Evolutionary conservation across 2,329 filamentous ascomycete genomes (phyloP), one percentile per base, ranked within the genome.

Genomic region (Botrytis deweyae): DNA sequence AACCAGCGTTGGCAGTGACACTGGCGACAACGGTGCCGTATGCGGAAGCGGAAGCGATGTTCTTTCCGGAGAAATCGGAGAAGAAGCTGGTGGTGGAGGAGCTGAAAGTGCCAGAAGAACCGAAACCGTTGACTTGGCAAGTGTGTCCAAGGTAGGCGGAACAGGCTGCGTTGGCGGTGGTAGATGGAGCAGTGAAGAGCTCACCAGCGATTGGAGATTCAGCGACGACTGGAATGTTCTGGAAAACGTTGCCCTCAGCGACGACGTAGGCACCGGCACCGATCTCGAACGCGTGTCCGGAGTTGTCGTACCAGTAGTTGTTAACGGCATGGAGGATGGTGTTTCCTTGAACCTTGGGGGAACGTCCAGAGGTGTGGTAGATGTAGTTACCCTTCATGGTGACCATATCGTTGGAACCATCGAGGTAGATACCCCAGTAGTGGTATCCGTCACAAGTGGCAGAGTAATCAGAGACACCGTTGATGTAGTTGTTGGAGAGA

Each of bases 161-260:
- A 68, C 78, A 79, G 49, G 74, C 77, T 5, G 76, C 46, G 42
- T 79, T 79, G 12, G 75, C 76, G 42, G 71, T 74, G 36, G 78
- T 75, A 33, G 59, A 66, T 10, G 70, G 70, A 42, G 70, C 70
- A 44, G 61, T 72, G 46, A 72, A 72, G 38, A 72, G 77, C 74
- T 29, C 76, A 75, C 77, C 79, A 16, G 5, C 6, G 33, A 70
- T 49, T 42, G 71, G 52, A 82, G 83, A 16, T 36, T 70, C 10
- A 12, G 46, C 42, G 44, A 72, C 22, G 18, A 18, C 16, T 52
- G 69, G 59, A 65, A 85, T 82, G n/a, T 82, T 78, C 61, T 82
- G 79, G 77, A 86, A 86, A 69, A 83, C 82, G 79, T 86, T 86
- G 42, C 84, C 85, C 76, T 86, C 85, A 29, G 85, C 78, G 14